Base-by-base conservation (phyloP, 495 filamentous ascomycete species). In the Neurospora sp. region DNA sequence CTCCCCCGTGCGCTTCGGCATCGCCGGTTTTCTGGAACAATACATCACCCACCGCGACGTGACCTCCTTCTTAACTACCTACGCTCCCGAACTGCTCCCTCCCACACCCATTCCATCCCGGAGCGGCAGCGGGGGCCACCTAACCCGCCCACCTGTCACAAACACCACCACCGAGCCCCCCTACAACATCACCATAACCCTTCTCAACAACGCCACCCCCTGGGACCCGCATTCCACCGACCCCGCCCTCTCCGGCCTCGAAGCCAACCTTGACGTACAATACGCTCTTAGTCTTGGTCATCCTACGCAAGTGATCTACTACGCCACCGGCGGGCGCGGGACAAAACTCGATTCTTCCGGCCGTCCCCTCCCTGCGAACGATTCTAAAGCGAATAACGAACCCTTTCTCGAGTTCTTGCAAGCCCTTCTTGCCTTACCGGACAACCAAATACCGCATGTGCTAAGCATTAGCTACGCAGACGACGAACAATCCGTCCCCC, bases 361-460 rank as follows among this genome's bases (percentile, higher is more conserved):
- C 35, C 76, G 85, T 10, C 79, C 85, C 5, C 70, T 82, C n/a
- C 71, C 78, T 2, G 69, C 70, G 7, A 87, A 89, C 75, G 80
- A 87, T 48, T 7, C 27, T 18, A 61, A 14, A 35, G 53, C 53
- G 22, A 61, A 61, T 16, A 94, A 94, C 75, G 93, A 97, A 83
- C 93, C 93, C 0, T 97, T 94, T 77, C 85, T 97, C 4, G 91
- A 95, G 40, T 92, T 92, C 76, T 86, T 96, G 39, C 87, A 89
- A 22, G 92, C 90, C 75, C 22, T 27, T 27, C 22, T 27, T 27
- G 76, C 80, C 14, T 86, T 89, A 8, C 82, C 86, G 1, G 89
- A 93, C 72, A 78, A 82, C 0, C 84, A 91, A 39, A 84, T 97
- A 3, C 93, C 94, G 0, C 88, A 91, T 0, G 89, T 93, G 7